Evolutionary conservation across 441 rosid genomes (phyloP).

Genomic region (Eugenia klotzschiana): DNA sequence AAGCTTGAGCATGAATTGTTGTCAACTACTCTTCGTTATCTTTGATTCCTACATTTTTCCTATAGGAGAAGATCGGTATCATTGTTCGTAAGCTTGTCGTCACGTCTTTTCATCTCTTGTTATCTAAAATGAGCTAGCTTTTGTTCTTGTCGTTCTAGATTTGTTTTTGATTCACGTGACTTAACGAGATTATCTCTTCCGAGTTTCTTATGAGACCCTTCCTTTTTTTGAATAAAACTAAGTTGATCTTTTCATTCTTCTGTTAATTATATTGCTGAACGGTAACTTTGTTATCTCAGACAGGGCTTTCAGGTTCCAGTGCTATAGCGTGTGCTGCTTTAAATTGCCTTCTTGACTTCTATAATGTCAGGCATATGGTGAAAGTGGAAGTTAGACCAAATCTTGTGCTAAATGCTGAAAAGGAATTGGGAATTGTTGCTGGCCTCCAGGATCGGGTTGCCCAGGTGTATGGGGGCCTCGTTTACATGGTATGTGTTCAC

Average conservation of each 20-base stretch:
- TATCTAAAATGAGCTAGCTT: neutral
- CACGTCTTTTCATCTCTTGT: neutral
- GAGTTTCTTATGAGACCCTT: neutral
- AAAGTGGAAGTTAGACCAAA: slow-evolving; percentile 54
- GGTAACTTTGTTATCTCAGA: slow-evolving; percentile 31
- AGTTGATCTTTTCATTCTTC: neutral
- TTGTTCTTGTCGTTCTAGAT: neutral
- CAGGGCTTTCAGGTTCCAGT: slow-evolving; percentile 90
- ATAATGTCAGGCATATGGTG: slow-evolving; percentile 58
- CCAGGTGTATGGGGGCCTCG: slow-evolving; percentile 85
- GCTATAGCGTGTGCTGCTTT: slow-evolving; percentile 86
- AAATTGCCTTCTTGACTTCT: slow-evolving; percentile 79
- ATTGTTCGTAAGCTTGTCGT: neutral
- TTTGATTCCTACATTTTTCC: neutral
- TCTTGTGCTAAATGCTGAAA: slow-evolving; percentile 60
- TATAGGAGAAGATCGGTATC: neutral
- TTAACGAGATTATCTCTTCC: neutral
- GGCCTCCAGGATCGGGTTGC: slow-evolving; percentile 96
- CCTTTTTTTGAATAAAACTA: neutral
- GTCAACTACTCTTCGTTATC: neutral
- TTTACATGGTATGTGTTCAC: slow-evolving; percentile 44
- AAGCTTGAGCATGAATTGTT: neutral
- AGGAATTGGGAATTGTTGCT: slow-evolving; percentile 83
- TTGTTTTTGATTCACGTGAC: neutral
- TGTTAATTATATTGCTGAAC: neutral